These are phyloP conservation scores for Saitoella complicata DNA, from an alignment of 805 yeast genomes.

Conservation along the genomic window DNA sequence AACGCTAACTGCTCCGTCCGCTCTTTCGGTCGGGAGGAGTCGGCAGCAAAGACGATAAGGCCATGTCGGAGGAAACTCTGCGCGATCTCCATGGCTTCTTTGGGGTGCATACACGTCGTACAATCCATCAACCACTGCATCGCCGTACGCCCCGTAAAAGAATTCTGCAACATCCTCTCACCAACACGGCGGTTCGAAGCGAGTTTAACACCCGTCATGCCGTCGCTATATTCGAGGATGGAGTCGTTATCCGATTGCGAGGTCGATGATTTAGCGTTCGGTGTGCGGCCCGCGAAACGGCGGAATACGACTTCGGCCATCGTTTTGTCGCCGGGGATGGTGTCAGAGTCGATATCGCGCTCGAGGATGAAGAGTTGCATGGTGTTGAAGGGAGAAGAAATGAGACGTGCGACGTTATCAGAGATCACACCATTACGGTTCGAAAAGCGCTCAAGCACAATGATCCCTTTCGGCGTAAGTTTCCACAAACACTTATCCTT, in stretches of 20 bases:
- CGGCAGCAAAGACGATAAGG: constrained; percentile 15
- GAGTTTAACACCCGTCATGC: constrained; percentile 5
- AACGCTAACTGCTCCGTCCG: neutral
- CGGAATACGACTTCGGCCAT: constrained; percentile 50
- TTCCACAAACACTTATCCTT: constrained; percentile 25
- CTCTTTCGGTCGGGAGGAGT: neutral
- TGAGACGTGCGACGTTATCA: constrained; percentile 27
- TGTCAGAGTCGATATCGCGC: constrained; percentile 41
- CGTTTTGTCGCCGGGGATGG: constrained; percentile 43
- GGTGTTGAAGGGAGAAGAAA: constrained; percentile 46
- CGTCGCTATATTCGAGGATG: constrained; percentile 1
- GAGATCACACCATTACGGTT: constrained; percentile 35
- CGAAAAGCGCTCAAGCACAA: constrained; percentile 46
- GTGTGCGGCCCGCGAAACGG: constrained; percentile 44
- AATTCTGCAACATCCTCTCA: neutral
- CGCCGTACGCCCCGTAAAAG: constrained; percentile 55
- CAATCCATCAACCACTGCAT: constrained; percentile 87
- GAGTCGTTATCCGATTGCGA: neutral
- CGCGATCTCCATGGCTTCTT: constrained; percentile 75
- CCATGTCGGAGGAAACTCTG: constrained; percentile 28
- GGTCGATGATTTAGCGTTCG: constrained; percentile 31
- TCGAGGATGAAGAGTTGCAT: constrained; percentile 58
- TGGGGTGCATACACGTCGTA: constrained; percentile 70
- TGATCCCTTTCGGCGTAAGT: constrained; percentile 85
- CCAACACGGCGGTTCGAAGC: constrained; percentile 6